Evolutionary conservation across 257 asterid species (phyloP), one percentile per base, ranked within the genome.

Genomic region (Plantago elongata): DNA sequence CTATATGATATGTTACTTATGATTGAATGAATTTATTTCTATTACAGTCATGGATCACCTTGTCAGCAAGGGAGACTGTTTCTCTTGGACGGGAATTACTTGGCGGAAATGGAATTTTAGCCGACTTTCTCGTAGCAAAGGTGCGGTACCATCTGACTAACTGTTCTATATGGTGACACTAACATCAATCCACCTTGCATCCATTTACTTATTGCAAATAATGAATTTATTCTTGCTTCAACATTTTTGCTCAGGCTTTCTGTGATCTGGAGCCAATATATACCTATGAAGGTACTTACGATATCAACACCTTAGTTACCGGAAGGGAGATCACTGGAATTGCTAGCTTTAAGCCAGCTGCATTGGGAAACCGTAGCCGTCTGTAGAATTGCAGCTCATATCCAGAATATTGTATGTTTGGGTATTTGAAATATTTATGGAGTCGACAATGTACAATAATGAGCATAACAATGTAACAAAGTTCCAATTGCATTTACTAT

Each of bases 181-280:
- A 30, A 10, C 17, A 4, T 11, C 15, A 22, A 52, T 11, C 40
- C 40, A 5, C 38, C 38, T 5, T 51, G 37, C 5, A 40, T 9
- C 43, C 3, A 9, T 45, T 29, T 40, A 17, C 13, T 45, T 9
- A 15, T 4, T 5, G 16, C 45, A 13, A n/a, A 18, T 46, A 17
- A 13, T 44, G 55, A 44, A 29, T 44, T 12, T 15, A 22, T 10
- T 0, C 44, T 27, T 3, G 27, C 14, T 58, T 17, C 3, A 3
- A 14, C 11, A 27, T 17, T 15, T 51, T 11, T 40, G 15, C 11
- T 45, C 49, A 89, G 97, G 99, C 97, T 5, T 93, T 93, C 70
- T 89, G 96, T 34, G 99, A 93, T 71, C 66, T 93, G 92, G 99
- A 93, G 80, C 99, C 99, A 1, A 87, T 93, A 46, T 89, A 82